These are phyloP conservation scores for Jasminum sambac DNA, from an alignment of 257 asterid species.

Conservation along the genomic window DNA sequence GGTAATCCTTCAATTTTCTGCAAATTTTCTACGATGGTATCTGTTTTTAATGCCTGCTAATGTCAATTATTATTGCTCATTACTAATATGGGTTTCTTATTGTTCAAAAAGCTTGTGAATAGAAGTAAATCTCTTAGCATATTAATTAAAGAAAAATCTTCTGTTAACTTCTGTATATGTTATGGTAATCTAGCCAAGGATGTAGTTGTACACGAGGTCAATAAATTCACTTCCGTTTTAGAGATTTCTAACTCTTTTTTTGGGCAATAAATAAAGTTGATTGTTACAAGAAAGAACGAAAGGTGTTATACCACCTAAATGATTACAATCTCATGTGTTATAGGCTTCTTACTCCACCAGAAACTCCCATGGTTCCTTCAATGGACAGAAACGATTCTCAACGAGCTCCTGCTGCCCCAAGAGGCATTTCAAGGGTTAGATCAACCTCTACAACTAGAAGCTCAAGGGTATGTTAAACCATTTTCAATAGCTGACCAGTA, in stretches of 20 bases:
- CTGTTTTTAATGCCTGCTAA: background rate
- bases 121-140: background rate
- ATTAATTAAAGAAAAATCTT: background rate
- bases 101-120: background rate
- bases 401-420: conserved; percentile 53
- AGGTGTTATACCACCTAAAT: background rate
- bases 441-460: conserved; percentile 75
- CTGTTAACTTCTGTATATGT: background rate
- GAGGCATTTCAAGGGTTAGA: conserved; percentile 63
- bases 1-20: conserved; percentile 35
- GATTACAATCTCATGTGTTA: background rate
- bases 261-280: background rate
- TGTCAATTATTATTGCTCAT: background rate
- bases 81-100: background rate
- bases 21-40: background rate
- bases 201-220: background rate
- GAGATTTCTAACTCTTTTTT: background rate
- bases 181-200: background rate
- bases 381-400: conserved; percentile 67
- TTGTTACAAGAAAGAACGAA: background rate
- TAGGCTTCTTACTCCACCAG: conserved; percentile 99
- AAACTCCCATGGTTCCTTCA: conserved; percentile 85
- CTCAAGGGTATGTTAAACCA: conserved; percentile 72
- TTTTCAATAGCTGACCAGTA: conserved; percentile 14
- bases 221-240: background rate